phyloP scores from a whole-genome alignment of 2,329 filamentous ascomycete species.

The Helotiales sp. region DNA sequence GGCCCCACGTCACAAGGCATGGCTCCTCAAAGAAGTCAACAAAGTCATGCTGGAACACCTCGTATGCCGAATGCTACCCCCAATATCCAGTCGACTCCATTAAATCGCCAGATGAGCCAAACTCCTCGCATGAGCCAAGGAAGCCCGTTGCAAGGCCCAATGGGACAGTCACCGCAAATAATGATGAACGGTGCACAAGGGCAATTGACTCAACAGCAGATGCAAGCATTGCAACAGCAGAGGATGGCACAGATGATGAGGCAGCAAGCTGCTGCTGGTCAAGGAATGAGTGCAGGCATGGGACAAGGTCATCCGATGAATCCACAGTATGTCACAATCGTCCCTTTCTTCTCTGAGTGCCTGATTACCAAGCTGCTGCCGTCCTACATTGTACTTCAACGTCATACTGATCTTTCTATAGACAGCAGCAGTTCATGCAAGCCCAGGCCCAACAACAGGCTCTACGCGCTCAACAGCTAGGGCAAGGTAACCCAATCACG shows the following conservation, averaged over 20 bases:
- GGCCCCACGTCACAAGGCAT: constrained; percentile 62
- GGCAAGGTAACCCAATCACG: constrained; percentile 30
- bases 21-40: constrained; percentile 64
- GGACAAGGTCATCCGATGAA: constrained; percentile 36
- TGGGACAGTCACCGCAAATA: constrained; percentile 58
- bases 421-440: constrained; percentile 8
- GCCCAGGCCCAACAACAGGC: constrained; percentile 12
- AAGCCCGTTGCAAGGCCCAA: constrained; percentile 60
- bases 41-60: constrained; percentile 66
- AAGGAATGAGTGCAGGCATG: constrained; percentile 37
- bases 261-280: constrained; percentile 31
- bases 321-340: too few species aligned
- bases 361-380: too few species aligned
- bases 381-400: too few species aligned
- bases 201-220: constrained; percentile 36
- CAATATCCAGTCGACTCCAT: constrained; percentile 62
- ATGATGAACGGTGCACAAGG: constrained; percentile 45
- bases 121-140: constrained; percentile 64
- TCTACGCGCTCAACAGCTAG: constrained; percentile 8
- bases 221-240: constrained; percentile 30
- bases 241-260: constrained; percentile 36
- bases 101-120: constrained; percentile 51
- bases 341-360: too few species aligned
- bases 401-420: too few species aligned
- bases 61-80: constrained; percentile 62